These are phyloP conservation scores for Thelonectria rubi DNA, from an alignment of 2,329 filamentous ascomycete species.

Conservation along the genomic window DNA sequence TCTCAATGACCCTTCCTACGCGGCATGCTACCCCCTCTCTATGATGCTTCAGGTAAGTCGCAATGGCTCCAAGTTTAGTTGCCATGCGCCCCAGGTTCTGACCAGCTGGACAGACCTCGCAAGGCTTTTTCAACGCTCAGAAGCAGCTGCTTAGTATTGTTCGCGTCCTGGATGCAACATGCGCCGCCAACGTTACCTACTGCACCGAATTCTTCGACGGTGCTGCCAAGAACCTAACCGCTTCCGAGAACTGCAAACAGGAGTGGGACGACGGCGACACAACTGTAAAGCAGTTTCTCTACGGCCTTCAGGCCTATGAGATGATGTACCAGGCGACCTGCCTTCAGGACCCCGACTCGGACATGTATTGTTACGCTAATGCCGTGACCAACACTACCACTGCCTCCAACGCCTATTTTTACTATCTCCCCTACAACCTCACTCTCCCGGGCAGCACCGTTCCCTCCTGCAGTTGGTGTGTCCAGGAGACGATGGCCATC, in stretches of 20 bases:
- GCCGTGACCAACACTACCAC: conserved; percentile 80
- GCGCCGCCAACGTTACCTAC: conserved; percentile 69
- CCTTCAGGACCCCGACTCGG: conserved; percentile 71
- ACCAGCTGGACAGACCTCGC: conserved; percentile 71
- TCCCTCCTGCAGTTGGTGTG: conserved; percentile 81
- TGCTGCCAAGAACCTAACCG: conserved; percentile 72
- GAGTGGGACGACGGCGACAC: conserved; percentile 76
- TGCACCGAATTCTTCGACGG: conserved; percentile 73
- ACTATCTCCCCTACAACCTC: conserved; percentile 84
- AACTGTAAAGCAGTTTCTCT: conserved; percentile 76
- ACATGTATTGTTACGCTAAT: conserved; percentile 82
- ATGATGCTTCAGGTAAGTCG: conserved; percentile 77
- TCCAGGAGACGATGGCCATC: conserved; percentile 82
- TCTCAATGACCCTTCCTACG: conserved; percentile 72
- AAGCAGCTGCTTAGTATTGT: conserved; percentile 77
- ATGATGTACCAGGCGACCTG: conserved; percentile 84
- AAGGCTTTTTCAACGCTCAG: conserved; percentile 82
- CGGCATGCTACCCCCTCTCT: conserved; percentile 82
- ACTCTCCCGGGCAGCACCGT: conserved; percentile 70
- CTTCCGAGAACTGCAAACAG: conserved; percentile 70
- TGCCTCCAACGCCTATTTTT: conserved; percentile 79
- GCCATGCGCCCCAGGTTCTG: conserved; percentile 5
- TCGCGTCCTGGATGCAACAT: conserved; percentile 80
- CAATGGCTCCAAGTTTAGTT: neutral
- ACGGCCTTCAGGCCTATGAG: conserved; percentile 79